A percentile compares a stretch with the other conserved stretches of the same genome.
Evolutionary conservation across 2,329 filamentous ascomycete genomes (phyloP).

Genomic region (Neofusicoccum ribis): DNA sequence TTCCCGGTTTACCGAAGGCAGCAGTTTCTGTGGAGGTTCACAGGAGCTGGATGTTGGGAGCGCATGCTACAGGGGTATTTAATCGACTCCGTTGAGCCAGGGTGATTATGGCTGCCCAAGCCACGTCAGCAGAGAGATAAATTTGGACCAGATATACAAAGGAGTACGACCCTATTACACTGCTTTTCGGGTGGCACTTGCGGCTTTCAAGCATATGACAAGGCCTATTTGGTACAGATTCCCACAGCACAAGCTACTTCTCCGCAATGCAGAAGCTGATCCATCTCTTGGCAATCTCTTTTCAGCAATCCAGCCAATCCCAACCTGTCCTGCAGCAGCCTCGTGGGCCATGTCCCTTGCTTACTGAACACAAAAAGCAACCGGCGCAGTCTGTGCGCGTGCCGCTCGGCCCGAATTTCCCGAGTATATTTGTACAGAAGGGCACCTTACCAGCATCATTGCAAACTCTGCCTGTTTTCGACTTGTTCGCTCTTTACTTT

Average conservation of each 20-base stretch:
- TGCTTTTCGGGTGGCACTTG: constrained; percentile 1
- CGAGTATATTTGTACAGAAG: constrained; percentile 7
- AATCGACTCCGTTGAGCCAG: not conserved
- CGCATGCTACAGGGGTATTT: not conserved
- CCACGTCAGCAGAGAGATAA: constrained; percentile 1
- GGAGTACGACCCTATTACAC: not conserved
- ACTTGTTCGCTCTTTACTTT: not conserved
- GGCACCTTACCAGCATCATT: not conserved
- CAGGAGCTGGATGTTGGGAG: not conserved
- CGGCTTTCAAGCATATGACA: not conserved
- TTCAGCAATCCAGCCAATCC: not conserved
- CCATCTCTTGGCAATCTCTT: constrained; percentile 9
- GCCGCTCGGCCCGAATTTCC: constrained; percentile 15
- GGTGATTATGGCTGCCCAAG: not conserved
- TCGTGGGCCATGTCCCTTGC: constrained; percentile 1
- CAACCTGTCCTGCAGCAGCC: not conserved
- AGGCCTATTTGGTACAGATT: not conserved
- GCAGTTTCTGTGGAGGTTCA: too few relatives aligned
- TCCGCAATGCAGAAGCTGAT: not conserved
- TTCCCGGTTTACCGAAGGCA: not conserved
- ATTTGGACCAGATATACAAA: not conserved
- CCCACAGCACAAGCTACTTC: not conserved
- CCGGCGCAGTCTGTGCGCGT: constrained; percentile 10
- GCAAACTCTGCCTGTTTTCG: not conserved
- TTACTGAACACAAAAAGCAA: constrained; percentile 1